Evolutionary conservation across 202 grass and related monocot genomes (phyloP), one percentile per base, ranked within the genome.

Genomic region (Digitaria exilis): DNA sequence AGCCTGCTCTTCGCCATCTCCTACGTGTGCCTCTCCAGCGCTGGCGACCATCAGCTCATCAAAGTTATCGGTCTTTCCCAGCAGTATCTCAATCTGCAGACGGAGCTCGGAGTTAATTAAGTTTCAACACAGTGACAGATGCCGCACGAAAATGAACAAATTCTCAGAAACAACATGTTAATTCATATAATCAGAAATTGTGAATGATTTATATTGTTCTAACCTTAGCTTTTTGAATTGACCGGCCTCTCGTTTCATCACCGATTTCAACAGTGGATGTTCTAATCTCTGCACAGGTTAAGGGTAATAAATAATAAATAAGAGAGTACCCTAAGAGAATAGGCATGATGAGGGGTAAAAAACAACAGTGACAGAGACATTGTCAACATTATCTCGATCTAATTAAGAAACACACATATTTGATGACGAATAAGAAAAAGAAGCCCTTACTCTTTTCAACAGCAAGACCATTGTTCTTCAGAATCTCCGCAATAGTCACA

Each of bases 171-270:
- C 4, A 49, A 63, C 19, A 63, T 4, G 48, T 56, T 19, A 5
- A 51, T 57, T 21, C 26, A 70, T 78, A 21, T 43, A 34, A 37
- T 19, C 44, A 64, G 48, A 68, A 76, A 49, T 6, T 19, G 17
- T 51, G 22, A 22, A 26, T 9, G 25, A 24, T 14, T 28, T 59
- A 6, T 29, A 12, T 28, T 28, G 57, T n/a, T 22, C 80, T 70
- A 89, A 96, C 91, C 89, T 97, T 94, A 64, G 89, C 87, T 69
- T 97, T 97, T 65, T 87, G 91, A 69, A 94, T 84, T 19, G 87
- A 52, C 3, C 82, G 87, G 31, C 50, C 67, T 70, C 76, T 94
- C 6, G 46, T 81, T 67, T 88, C 91, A 42, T 92, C 91, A 4
- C 80, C 69, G 43, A 91, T 91, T 57, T 90, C 94, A 54, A 90